Base-by-base conservation (phyloP, 345 rosid genomes). In the Citrus maxima region DNA sequence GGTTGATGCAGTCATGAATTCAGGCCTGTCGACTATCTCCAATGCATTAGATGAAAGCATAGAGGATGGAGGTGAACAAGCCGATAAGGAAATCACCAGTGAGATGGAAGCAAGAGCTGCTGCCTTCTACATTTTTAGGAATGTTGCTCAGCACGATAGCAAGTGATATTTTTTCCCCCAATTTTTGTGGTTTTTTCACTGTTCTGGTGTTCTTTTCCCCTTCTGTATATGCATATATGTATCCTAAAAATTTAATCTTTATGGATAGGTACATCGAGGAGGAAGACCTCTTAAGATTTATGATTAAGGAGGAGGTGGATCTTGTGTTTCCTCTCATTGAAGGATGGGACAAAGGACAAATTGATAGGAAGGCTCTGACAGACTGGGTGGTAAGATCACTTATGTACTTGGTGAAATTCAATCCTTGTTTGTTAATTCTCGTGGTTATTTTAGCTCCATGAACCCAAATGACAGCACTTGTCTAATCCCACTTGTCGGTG, bases 271-370 rank as follows among this genome's bases (percentile, higher is more conserved):
- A 81, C 84, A 86, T 95, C n/a, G 88, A 89, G 13, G 98, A 88
- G 81, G 93, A 89, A 13, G 97, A 93, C 80, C 84, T 95, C n/a
- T 35, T 70, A 67, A 87, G 93, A 77, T 95, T 95, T 89, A 86
- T 95, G 98, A 92, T 92, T 13, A 90, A 86, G 75, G 97, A 93
- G 81, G 99, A 93, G 84, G 97, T 91, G n/a, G 96, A 92, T 51
- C 92, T 90, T 60, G 84, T 92, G 59, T 87, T 93, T 38, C 93
- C 90, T 7, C 82, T 92, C 73, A 80, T 93, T 54, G 96, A 88
- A 77, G 93, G 87, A 76, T 78, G 82, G 1, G 95, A 91, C 37
- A 76, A 80, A 4, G 86, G 93, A 74, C 79, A 66, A 80, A 86
- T 93, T 54, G 89, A 89, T 79, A 89, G 78, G 40, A 91, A 88